phyloP scores from a whole-genome alignment of 768 basidiomycete species.

The Kwoniella newhampshirensis region DNA sequence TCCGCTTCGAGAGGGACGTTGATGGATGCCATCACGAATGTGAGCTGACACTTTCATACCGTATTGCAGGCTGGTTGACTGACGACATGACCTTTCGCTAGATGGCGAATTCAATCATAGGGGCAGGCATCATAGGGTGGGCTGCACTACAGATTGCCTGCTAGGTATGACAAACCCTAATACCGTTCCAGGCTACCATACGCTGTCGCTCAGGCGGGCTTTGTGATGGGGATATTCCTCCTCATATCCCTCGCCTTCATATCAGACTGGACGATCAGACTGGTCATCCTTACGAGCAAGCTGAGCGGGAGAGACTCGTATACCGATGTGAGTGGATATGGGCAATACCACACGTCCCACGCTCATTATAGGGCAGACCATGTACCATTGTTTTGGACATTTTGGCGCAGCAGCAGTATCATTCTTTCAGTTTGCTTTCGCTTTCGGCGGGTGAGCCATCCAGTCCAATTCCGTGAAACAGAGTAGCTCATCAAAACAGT shows the following conservation, averaged over 20 bases:
- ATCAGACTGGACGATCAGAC: conserved; percentile 85
- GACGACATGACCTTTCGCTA: neutral
- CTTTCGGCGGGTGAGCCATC: conserved; percentile 81
- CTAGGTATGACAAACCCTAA: neutral
- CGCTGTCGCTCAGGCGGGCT: conserved; percentile 89
- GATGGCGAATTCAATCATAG: conserved; percentile 32
- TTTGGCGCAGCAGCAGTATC: conserved; percentile 92
- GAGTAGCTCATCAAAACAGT: conserved; percentile 47
- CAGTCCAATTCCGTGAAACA: no score
- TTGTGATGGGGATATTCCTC: conserved; percentile 80
- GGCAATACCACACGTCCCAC: neutral
- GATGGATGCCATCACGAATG: conserved; percentile 24
- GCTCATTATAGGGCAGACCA: conserved; percentile 58
- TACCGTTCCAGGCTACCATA: conserved; percentile 71
- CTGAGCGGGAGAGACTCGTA: conserved; percentile 88
- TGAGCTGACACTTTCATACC: conserved; percentile 4
- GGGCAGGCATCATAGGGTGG: conserved; percentile 30
- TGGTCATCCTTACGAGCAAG: conserved; percentile 94
- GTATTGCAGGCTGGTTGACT: neutral
- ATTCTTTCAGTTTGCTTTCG: conserved; percentile 96
- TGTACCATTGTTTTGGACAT: conserved; percentile 87
- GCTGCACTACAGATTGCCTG: neutral
- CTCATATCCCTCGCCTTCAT: conserved; percentile 74
- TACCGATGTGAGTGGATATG: conserved; percentile 64
- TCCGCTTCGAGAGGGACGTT: conserved; percentile 13